A percentile compares a stretch with the other conserved stretches of the same genome.
These are phyloP conservation scores for Teratosphaeria nubilosa DNA, from an alignment of 2,329 filamentous ascomycete genomes.

Conservation along the genomic window DNA sequence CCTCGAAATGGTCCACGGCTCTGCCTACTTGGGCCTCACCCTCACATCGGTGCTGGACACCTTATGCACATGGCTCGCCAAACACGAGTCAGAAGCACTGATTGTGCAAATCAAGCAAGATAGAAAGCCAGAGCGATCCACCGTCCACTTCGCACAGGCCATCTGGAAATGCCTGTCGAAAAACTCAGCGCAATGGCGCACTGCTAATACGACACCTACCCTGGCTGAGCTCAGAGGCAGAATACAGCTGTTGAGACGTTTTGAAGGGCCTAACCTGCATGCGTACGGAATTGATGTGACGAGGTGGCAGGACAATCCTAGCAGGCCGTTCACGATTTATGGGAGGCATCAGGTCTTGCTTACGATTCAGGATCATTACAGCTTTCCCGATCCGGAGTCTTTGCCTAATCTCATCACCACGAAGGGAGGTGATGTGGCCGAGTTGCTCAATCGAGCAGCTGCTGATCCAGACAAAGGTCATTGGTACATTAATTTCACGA, in stretches of 20 bases:
- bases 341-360: constrained; percentile 29
- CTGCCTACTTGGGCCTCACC: constrained; percentile 20
- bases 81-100: constrained; percentile 22
- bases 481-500: constrained; percentile 38
- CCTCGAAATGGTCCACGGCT: constrained; percentile 28
- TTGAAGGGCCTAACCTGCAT: constrained; percentile 10
- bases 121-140: constrained; percentile 20
- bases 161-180: constrained; percentile 20
- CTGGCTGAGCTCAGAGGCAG: constrained; percentile 24
- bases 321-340: constrained; percentile 26
- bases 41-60: constrained; percentile 17
- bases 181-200: constrained; percentile 23
- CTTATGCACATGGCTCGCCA: constrained; percentile 22
- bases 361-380: constrained; percentile 41
- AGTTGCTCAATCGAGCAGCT: constrained; percentile 29
- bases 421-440: constrained; percentile 31
- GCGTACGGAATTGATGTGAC: constrained; percentile 26
- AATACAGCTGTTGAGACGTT: constrained; percentile 29
- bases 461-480: constrained; percentile 14
- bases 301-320: constrained; percentile 27
- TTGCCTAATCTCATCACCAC: constrained; percentile 30
- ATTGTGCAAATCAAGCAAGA: constrained; percentile 28
- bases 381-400: constrained; percentile 28
- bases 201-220: constrained; percentile 23
- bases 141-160: constrained; percentile 29